phyloP scores from a whole-genome alignment of 345 rosid species.

The Citrus medica region DNA sequence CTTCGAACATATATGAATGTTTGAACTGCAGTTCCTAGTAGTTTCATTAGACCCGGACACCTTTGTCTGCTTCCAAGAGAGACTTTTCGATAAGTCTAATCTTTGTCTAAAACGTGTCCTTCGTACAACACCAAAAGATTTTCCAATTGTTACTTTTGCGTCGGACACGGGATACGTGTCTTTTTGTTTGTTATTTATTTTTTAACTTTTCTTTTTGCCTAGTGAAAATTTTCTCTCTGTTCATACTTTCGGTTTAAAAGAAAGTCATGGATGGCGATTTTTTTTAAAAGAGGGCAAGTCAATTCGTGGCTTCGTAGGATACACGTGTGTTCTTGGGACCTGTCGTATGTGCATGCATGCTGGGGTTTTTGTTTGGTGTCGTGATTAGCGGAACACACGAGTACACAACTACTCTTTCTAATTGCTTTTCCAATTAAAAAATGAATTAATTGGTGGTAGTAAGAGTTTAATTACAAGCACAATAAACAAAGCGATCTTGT shows the following conservation, averaged over 20 bases:
- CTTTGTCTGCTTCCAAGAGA: no score
- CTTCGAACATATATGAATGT: no score
- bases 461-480: not conserved
- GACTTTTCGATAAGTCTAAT: no score
- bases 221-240: not conserved
- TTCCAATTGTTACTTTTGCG: no score
- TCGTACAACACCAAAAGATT: no score
- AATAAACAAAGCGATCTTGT: not conserved
- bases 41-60: no score
- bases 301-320: constrained; percentile 9
- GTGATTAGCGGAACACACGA: not conserved
- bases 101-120: no score
- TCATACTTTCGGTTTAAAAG: constrained; percentile 12
- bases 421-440: no score
- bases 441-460: not conserved
- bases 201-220: not conserved
- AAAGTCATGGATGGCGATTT: not conserved
- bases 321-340: constrained; percentile 12
- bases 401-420: not conserved
- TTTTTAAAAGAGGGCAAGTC: not conserved
- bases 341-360: not conserved
- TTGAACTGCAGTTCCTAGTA: no score
- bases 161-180: no score
- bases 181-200: no score
- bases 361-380: not conserved